Conservation (phyloP, 768 basidiomycete genomes). For the Sutorius australiensis region DNA sequence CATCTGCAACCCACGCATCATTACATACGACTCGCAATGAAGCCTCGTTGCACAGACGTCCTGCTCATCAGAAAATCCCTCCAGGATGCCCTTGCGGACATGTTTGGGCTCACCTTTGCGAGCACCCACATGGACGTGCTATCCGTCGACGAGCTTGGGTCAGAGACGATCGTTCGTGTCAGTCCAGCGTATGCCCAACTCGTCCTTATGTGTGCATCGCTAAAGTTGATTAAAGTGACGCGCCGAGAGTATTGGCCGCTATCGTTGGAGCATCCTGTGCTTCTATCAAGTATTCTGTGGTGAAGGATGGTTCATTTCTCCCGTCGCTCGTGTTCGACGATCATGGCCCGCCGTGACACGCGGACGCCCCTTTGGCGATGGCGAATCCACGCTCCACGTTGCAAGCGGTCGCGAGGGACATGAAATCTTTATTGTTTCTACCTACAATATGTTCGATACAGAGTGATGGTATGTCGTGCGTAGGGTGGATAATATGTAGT, state of each 20-base stretch:
- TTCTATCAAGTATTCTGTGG: constrained; percentile 19
- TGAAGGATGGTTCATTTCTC: constrained; percentile 31
- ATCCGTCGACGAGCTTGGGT: constrained; percentile 36
- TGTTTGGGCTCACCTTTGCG: constrained; percentile 52
- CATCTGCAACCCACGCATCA: constrained; percentile 21
- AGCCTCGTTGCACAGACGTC: constrained; percentile 34
- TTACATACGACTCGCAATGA: constrained; percentile 23
- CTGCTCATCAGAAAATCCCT: constrained; percentile 51
- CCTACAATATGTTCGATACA: not conserved
- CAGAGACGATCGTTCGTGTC: constrained; percentile 24
- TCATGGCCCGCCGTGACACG: constrained; percentile 3
- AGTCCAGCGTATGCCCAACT: constrained; percentile 14
- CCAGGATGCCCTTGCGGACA: constrained; percentile 51
- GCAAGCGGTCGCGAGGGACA: not conserved
- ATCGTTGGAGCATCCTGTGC: constrained; percentile 22
- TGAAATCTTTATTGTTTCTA: constrained; percentile 2
- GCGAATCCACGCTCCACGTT: constrained; percentile 8
- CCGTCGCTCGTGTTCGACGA: constrained; percentile 25
- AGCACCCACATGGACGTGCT: constrained; percentile 57
- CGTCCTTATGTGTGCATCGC: not conserved
- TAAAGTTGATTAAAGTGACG: constrained; percentile 19
- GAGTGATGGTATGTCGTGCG: not conserved
- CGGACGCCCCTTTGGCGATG: constrained; percentile 1
- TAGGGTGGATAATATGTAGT: too few relatives aligned
- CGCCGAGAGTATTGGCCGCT: constrained; percentile 23